These are phyloP conservation scores for Thalassiosira mediterranea DNA, from an alignment of 352 stramenopile species.

Conservation along the genomic window DNA sequence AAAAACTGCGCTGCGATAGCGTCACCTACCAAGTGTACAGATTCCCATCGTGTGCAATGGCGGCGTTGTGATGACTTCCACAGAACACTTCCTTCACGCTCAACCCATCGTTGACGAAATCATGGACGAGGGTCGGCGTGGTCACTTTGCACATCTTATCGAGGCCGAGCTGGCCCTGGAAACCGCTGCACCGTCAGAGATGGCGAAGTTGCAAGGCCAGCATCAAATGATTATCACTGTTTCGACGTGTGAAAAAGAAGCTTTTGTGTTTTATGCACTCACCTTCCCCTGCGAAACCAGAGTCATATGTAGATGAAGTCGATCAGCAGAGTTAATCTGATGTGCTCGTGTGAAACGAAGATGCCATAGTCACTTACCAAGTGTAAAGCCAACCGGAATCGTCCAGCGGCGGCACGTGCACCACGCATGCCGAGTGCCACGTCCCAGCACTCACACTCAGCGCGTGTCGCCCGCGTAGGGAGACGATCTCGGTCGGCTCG, in stretches of 20 bases:
- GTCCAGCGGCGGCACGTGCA: constrained; percentile 87
- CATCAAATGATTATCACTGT: no score
- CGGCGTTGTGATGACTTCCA: constrained; percentile 90
- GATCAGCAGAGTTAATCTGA: no score
- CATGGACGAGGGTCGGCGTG: constrained; percentile 84
- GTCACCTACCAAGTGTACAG: constrained; percentile 95
- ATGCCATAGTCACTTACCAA: no score
- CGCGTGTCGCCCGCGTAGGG: constrained; percentile 32
- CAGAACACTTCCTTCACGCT: constrained; percentile 42
- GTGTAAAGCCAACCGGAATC: constrained; percentile 88
- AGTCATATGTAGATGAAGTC: no score
- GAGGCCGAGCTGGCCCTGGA: constrained; percentile 87
- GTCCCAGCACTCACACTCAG: constrained; percentile 57
- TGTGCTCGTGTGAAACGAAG: no score
- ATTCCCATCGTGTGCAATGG: constrained; percentile 90
- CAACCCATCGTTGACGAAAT: constrained; percentile 81
- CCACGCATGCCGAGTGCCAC: constrained; percentile 90
- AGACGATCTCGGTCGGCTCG: constrained; percentile 44
- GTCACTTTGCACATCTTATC: constrained; percentile 83
- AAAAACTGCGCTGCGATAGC: no score
- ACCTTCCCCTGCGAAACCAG: no score
- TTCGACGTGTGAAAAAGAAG: no score
- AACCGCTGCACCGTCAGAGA: no score
- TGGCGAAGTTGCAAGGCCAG: no score
- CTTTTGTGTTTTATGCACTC: no score